Conservation (phyloP, 345 rosid species). For the Leavenworthia alabamica region DNA sequence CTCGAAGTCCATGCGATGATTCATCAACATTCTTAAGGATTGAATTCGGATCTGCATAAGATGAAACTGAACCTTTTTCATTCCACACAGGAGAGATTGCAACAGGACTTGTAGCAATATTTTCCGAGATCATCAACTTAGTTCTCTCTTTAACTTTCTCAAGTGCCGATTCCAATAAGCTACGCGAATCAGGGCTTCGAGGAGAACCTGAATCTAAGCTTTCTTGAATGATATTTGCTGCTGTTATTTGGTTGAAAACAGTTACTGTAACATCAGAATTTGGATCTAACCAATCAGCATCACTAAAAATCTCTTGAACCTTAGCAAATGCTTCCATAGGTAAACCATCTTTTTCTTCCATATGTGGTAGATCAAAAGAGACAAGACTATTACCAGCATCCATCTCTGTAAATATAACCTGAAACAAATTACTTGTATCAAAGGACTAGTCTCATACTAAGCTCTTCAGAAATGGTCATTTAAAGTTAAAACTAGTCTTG, state of each 20-base stretch:
- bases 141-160: conserved; percentile 39
- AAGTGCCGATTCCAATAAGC: conserved; percentile 34
- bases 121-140: conserved; percentile 31
- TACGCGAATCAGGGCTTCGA: conserved; percentile 32
- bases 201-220: conserved; percentile 39
- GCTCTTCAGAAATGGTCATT: not conserved
- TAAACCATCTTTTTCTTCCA: conserved; percentile 58
- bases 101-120: conserved; percentile 20
- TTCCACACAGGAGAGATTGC: conserved; percentile 25
- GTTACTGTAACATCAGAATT: conserved; percentile 43
- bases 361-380: conserved; percentile 43
- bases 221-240: conserved; percentile 42
- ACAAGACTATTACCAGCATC: conserved; percentile 38
- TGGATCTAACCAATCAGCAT: conserved; percentile 53
- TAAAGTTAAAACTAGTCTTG: no score
- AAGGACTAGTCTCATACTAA: not conserved
- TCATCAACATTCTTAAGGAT: conserved; percentile 36
- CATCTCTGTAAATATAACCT: conserved; percentile 76
- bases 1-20: conserved; percentile 40
- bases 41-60: conserved; percentile 35
- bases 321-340: conserved; percentile 64
- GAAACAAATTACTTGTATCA: conserved; percentile 8
- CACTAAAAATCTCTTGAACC: conserved; percentile 54
- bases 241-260: conserved; percentile 44
- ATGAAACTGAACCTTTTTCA: conserved; percentile 24